Conservation (phyloP, 1,139 yeast genomes). For the Trichomonascaceae sp. region DNA sequence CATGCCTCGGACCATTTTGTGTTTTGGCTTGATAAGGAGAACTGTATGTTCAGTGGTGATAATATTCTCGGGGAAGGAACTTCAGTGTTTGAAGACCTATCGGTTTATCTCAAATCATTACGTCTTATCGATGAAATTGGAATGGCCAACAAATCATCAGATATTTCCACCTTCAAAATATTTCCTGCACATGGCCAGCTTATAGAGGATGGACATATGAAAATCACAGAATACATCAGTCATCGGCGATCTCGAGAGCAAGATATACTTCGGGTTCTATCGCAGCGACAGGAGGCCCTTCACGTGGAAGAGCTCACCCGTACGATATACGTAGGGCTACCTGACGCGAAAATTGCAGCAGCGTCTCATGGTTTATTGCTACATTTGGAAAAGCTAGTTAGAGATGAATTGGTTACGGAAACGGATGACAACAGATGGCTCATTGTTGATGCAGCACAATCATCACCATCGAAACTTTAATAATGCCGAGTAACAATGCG, state of each 20-base stretch:
- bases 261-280: conserved; percentile 26
- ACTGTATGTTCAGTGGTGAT: conserved; percentile 35
- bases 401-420: conserved; percentile 21
- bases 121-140: conserved; percentile 25
- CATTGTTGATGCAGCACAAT: conserved; percentile 2
- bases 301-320: conserved; percentile 24
- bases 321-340: conserved; percentile 27
- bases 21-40: conserved; percentile 33
- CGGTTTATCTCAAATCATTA: conserved; percentile 29
- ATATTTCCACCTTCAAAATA: conserved; percentile 17
- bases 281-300: conserved; percentile 14
- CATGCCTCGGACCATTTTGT: conserved; percentile 36
- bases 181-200: conserved; percentile 38
- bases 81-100: conserved; percentile 32
- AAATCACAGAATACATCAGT: conserved; percentile 29
- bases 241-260: conserved; percentile 34
- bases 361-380: conserved; percentile 31
- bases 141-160: neutral
- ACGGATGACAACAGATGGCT: conserved; percentile 13
- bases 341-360: conserved; percentile 25
- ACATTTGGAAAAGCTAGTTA: conserved; percentile 30
- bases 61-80: conserved; percentile 37
- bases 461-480: conserved; percentile 10
- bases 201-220: conserved; percentile 29
- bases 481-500: neutral